Evolutionary conservation across 768 basidiomycete genomes (phyloP), one percentile per base, ranked within the genome.

Genomic region (Lyophyllum decastes): DNA sequence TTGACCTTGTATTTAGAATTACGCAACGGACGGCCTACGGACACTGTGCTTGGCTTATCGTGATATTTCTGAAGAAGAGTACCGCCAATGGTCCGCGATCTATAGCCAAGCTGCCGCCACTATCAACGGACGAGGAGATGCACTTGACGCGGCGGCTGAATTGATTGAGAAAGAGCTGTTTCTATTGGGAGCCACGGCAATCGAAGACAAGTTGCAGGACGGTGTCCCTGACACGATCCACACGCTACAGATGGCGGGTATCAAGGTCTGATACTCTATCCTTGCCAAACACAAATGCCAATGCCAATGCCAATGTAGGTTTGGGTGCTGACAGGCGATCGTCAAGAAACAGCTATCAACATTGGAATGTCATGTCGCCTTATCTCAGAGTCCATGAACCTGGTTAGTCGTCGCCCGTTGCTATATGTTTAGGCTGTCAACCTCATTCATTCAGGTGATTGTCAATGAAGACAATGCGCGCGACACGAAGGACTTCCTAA

Each of bases 301-400:
- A 52, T 47, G 19, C 49, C 59, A n/a, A 52, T 47, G 19, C 49
- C 46, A 30, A 34, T 63, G 16, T 61, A 90, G 88, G 88, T 99
- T 17, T 99, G 97, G 97, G 95, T 99, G 8, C 76, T 99, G 50
- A 99, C 97, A 2, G 97, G 97, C 0, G 97, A 99, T 72, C 80
- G 97, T 62, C 97, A 99, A 76, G 97, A 99, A 73, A 99, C 97
- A 1, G 97, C 97, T 16, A 98, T 99, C 73, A 99, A 99, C 67
- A 98, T 99, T 61, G 97, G 97, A 52, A 88, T 98, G 83, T 96
- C 95, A 1, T 98, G 97, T 76, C 84, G 94, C 61, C 73, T 99
- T 66, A 98, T 99, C 50, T 94, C 94, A 5, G 97, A 99, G 74
- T 95, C 93, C 9, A 99, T 98, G 97, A 98, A 98, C 70, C 65